Base-by-base conservation (phyloP, 2,329 filamentous ascomycete genomes). In the Ascochyta viciae-villosae region DNA sequence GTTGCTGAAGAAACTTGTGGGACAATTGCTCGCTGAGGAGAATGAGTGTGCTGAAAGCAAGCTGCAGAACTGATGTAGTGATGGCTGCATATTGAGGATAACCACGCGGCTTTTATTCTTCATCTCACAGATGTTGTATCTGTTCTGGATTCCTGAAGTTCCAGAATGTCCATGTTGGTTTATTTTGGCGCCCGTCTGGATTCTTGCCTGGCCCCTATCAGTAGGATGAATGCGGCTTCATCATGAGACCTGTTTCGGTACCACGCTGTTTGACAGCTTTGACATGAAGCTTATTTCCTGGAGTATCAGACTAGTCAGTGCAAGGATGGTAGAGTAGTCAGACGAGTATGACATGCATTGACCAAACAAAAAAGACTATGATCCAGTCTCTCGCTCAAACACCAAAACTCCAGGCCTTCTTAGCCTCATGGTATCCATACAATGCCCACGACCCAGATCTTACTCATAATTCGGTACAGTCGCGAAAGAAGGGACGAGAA, bases 111-210 rank as follows among this genome's bases (percentile, higher is more conserved):
- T 72, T 74, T 68, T 74, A 74, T 69, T 61, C 58, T 61, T 51
- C 35, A 46, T 50, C 58, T 57, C 47, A 43, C 42, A 37, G 50
- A 43, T 65, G 60, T 68, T 43, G 43, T 51, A 51, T 35, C n/a
- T 50, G 47, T 47, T 56, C 73, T 73, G 65, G 73, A 74, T 71
- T 67, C 64, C 65, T 54, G 37, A 51, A 49, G 70, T 70, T 67
- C 68, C 59, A 71, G 56, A 71, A 70, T 62, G 54, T 51, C 63
- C 63, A 61, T 62, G 37, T 61, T 47, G 64, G 60, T 63, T 65
- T 57, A 63, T 64, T 50, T 61, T 48, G 63, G 51, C 58, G 43
- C 41, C 62, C 56, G 63, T 66, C 57, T 55, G 54, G 64, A 51
- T 53, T 58, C 59, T 54, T 51, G 57, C 43, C 58, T 41, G 56